Conservation (phyloP, 352 stramenopile species). For the Phytopythium delawarense region DNA sequence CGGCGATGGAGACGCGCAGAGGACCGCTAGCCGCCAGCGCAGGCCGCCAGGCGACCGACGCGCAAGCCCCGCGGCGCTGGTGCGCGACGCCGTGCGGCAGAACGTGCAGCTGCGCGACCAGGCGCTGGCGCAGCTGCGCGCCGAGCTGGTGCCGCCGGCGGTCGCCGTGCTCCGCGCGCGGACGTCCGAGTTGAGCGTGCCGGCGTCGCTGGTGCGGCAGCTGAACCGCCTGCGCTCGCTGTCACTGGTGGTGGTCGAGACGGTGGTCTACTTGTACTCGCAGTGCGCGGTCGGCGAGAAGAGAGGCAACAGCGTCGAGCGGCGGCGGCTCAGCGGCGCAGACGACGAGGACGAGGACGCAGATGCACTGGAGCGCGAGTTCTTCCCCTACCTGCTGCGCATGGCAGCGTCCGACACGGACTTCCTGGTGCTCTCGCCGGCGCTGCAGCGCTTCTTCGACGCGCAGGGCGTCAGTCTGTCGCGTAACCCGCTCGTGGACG, state of each 20-base stretch:
- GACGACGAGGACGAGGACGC: constrained; percentile 5
- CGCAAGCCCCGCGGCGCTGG: constrained; percentile 14
- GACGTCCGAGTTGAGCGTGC: constrained; percentile 21
- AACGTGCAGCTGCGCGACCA: constrained; percentile 45
- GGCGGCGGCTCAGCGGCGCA: constrained; percentile 17
- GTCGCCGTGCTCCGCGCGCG: constrained; percentile 16
- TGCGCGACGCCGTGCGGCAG: constrained; percentile 44
- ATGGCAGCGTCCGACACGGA: constrained; percentile 48
- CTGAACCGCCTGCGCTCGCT: constrained; percentile 59
- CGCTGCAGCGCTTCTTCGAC: constrained; percentile 38
- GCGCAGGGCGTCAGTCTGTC: constrained; percentile 35
- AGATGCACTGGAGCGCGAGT: constrained; percentile 37
- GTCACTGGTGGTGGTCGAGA: constrained; percentile 61
- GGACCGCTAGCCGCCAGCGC: neutral
- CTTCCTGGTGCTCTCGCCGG: constrained; percentile 30
- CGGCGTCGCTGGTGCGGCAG: constrained; percentile 34
- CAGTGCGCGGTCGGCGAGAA: constrained; percentile 13
- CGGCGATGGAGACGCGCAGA: neutral
- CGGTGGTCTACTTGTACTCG: constrained; percentile 47
- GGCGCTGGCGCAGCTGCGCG: constrained; percentile 34
- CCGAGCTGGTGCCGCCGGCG: constrained; percentile 22
- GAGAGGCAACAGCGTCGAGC: neutral
- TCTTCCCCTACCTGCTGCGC: constrained; percentile 37
- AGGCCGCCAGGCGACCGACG: neutral
- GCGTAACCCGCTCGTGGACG: constrained; percentile 63